These are phyloP conservation scores for Mycena alexandri DNA, from an alignment of 768 basidiomycete genomes.

Conservation along the genomic window DNA sequence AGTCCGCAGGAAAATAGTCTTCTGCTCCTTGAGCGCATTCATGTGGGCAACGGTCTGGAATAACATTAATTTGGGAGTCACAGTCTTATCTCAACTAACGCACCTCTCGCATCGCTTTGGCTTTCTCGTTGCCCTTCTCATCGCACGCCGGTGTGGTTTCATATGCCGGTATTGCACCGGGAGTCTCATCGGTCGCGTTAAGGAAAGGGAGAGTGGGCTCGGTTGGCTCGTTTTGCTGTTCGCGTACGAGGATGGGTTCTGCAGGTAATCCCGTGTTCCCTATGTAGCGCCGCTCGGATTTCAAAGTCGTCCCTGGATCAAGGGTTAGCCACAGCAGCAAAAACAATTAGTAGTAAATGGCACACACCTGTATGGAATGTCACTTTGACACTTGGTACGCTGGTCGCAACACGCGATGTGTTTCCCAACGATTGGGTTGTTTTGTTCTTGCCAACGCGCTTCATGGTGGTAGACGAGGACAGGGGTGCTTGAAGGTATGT, in stretches of 20 bases:
- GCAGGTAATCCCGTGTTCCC: neutral
- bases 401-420: conserved; percentile 4
- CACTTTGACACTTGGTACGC: neutral
- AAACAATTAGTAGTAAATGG: neutral
- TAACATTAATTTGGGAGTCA: neutral
- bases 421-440: neutral
- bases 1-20: neutral
- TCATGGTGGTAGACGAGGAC: neutral
- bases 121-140: too few relatives aligned
- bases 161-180: neutral
- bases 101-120: conserved; percentile 7
- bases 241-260: neutral
- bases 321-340: neutral
- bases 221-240: neutral
- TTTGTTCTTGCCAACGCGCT: neutral
- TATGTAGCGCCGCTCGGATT: neutral
- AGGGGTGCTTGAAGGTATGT: too few relatives aligned
- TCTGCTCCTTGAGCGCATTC: conserved; percentile 4
- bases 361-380: conserved; percentile 5
- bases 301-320: neutral
- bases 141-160: too few relatives aligned
- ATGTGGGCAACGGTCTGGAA: conserved; percentile 20
- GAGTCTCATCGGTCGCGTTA: conserved; percentile 1
- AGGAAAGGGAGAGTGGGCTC: conserved; percentile 2
- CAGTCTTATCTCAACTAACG: neutral